Evolutionary conservation across 768 basidiomycete species (phyloP).

Genomic region (Aureoboletus auriporus): DNA sequence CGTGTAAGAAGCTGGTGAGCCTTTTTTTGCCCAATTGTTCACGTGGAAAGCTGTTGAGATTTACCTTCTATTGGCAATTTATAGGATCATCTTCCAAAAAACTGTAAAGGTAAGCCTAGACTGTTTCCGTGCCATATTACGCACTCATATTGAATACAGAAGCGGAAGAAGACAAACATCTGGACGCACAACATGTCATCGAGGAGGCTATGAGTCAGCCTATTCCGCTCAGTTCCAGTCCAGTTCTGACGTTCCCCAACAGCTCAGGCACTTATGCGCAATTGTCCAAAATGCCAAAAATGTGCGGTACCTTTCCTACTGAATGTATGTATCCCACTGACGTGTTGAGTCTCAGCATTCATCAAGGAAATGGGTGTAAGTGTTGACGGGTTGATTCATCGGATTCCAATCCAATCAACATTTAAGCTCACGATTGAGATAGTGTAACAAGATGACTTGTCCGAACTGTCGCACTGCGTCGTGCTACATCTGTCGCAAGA

Average conservation of each 20-base stretch:
- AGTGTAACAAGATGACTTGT: constrained; percentile 94
- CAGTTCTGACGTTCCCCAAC: constrained; percentile 3
- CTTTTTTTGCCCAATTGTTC: background rate
- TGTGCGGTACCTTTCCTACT: constrained; percentile 36
- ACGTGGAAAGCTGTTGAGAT: background rate
- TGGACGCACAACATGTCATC: constrained; percentile 72
- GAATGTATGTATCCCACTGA: background rate
- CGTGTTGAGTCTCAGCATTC: constrained; percentile 48
- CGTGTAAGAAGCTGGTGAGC: constrained; percentile 70
- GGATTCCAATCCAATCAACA: background rate
- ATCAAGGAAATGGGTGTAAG: constrained; percentile 76
- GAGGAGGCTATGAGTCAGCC: constrained; percentile 89
- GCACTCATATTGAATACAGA: constrained; percentile 40
- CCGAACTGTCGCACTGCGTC: constrained; percentile 67
- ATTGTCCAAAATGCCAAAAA: constrained; percentile 84
- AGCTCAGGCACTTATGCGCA: constrained; percentile 82
- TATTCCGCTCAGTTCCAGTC: constrained; percentile 14
- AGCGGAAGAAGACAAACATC: constrained; percentile 64
- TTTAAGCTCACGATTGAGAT: constrained; percentile 1
- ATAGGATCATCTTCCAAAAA: constrained; percentile 80
- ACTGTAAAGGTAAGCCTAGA: constrained; percentile 56
- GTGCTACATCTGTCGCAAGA: constrained; percentile 79
- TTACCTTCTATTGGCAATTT: constrained; percentile 2
- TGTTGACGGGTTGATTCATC: constrained; percentile 6
- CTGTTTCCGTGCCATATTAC: background rate